phyloP scores from a whole-genome alignment of 2,329 filamentous ascomycete species.

The Venturia carpophila region DNA sequence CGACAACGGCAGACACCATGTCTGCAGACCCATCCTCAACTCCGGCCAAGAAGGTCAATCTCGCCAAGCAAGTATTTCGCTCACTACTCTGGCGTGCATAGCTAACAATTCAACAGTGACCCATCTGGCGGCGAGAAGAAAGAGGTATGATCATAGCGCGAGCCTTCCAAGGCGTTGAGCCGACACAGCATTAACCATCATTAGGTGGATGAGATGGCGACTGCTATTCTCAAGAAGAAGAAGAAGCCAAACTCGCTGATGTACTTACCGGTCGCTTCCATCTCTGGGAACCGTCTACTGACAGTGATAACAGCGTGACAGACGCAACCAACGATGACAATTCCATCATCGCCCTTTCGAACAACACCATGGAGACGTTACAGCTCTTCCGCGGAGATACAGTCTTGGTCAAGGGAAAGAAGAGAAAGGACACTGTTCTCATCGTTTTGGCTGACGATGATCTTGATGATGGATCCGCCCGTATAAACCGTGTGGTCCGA shows the following conservation, averaged over 20 bases:
- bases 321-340: slow-evolving; percentile 99
- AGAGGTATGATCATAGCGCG: slow-evolving; percentile 51
- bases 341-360: slow-evolving; percentile 96
- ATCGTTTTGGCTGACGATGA: slow-evolving; percentile 98
- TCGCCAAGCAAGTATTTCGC: slow-evolving; percentile 34
- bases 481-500: slow-evolving; percentile 96
- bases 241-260: slow-evolving; percentile 99
- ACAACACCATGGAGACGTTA: slow-evolving; percentile 97
- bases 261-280: slow-evolving; percentile 45
- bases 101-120: slow-evolving; percentile 57
- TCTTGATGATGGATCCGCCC: slow-evolving; percentile 90
- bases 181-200: slow-evolving; percentile 27
- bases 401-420: slow-evolving; percentile 97
- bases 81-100: slow-evolving; percentile 17
- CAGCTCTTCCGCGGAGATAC: slow-evolving; percentile 98
- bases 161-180: slow-evolving; percentile 19
- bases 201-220: slow-evolving; percentile 82
- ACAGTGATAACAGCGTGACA: slow-evolving; percentile 64
- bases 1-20: slow-evolving; percentile 29
- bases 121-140: slow-evolving; percentile 81
- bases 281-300: slow-evolving; percentile 23
- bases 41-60: slow-evolving; percentile 41
- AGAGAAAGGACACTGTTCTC: slow-evolving; percentile 97
- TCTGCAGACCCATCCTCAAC: slow-evolving; percentile 43
- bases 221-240: slow-evolving; percentile 99